Base-by-base conservation (phyloP, 2,329 filamentous ascomycete species). In the Epichloe coenophiala region DNA sequence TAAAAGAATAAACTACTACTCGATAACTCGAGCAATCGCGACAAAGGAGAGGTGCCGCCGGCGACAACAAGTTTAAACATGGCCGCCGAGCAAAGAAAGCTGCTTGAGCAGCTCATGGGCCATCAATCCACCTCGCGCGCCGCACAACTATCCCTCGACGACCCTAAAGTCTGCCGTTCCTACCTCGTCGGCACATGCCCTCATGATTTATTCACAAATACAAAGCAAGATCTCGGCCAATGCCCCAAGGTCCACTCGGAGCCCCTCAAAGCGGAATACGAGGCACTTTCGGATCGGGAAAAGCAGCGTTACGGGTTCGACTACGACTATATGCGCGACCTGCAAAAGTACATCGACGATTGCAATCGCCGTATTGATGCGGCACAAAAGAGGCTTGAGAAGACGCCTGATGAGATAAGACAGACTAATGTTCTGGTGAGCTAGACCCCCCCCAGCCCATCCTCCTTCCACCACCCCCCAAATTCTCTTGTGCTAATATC, bases 171-270 rank as follows among this genome's bases (percentile, higher is more conserved):
- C 60, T 98, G 93, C 74, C 87, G 88, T 50, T 96, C 90, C 17
- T 97, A 91, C 68, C 79, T 98, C 47, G 89, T 81, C 55, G 93
- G 93, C 60, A 94, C 88, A 53, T 98, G 93, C 67, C 93, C 93
- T 1, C 91, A 97, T 74, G 93, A 98, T 65, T 88, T 98, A 63
- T 98, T 98, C 77, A 98, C 91, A 57, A 98, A 98, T 71, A 98
- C 93, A 44, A 97, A 96, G 73, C 90, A 97, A 53, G 93, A 98
- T 66, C 79, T 97, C 36, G 93, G 93, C 2, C 79, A 82, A 0
- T 98, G 93, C 63, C 80, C 87, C 47, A 93, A 91, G 65, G 78
- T 91, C 27, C 93, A 98, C 71, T 86, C 81, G 46, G 90, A 96
- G 65, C 81, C 82, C 12, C 76, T 97, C 57, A 96, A 95, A 69